phyloP scores from a whole-genome alignment of 306 rosid genomes.

The Fragaria ananassa region DNA sequence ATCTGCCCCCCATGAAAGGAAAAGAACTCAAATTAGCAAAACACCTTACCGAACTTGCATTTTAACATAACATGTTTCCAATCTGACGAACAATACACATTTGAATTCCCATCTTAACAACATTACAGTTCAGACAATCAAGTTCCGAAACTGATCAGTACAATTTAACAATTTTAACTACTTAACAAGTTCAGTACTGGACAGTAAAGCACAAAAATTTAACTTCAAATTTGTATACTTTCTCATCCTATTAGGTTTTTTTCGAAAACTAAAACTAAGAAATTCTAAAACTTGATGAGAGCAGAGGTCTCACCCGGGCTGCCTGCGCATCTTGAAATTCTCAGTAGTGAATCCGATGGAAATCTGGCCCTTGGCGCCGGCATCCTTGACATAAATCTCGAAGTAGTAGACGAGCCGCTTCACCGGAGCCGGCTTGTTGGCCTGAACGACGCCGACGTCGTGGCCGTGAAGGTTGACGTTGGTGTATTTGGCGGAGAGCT shows the following conservation, averaged over 20 bases:
- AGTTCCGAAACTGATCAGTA: background rate
- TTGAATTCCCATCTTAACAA: background rate
- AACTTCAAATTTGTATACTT: background rate
- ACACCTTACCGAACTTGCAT: background rate
- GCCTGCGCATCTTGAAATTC: slow-evolving; percentile 89
- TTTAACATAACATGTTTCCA: background rate
- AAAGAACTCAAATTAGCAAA: background rate
- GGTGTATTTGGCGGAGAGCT: slow-evolving; percentile 79
- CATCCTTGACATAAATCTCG: slow-evolving; percentile 86
- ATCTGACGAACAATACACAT: background rate
- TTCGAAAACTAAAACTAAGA: background rate
- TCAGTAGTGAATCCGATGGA: slow-evolving; percentile 88
- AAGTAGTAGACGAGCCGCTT: slow-evolving; percentile 81
- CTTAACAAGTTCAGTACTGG: background rate
- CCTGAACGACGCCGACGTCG: slow-evolving; percentile 94
- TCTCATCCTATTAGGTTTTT: background rate
- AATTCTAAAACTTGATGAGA: background rate
- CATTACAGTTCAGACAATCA: background rate
- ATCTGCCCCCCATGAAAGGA: slow-evolving; percentile 39
- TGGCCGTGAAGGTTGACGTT: slow-evolving; percentile 76
- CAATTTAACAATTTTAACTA: background rate
- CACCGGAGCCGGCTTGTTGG: slow-evolving; percentile 70
- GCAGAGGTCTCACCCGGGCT: slow-evolving; percentile 64
- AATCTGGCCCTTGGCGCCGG: slow-evolving; percentile 83
- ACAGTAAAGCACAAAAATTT: background rate